A percentile compares a stretch with the other conserved stretches of the same genome.
These are phyloP conservation scores for Dalbergia cultrata DNA, from an alignment of 306 rosid species.

Conservation along the genomic window DNA sequence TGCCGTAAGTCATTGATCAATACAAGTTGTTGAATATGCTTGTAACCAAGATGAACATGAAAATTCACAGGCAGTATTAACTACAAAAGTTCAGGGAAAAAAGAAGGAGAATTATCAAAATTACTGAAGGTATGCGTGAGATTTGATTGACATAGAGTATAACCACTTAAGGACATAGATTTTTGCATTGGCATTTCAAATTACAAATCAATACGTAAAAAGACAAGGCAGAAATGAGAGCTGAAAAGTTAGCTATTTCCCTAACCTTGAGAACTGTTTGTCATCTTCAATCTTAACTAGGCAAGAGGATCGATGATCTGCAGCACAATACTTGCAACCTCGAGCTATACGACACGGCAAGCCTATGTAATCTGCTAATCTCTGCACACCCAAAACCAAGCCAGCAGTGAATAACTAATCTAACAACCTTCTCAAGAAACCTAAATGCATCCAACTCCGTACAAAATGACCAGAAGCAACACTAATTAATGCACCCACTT, in stretches of 20 bases:
- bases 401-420: background rate
- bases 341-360: slow-evolving; percentile 98
- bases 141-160: background rate
- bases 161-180: background rate
- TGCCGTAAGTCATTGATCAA: slow-evolving; percentile 9
- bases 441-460: slow-evolving; percentile 16
- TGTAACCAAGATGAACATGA: slow-evolving; percentile 21
- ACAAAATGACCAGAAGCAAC: slow-evolving; percentile 17
- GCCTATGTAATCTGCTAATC: slow-evolving; percentile 94
- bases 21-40: slow-evolving; percentile 42
- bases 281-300: slow-evolving; percentile 84
- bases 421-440: slow-evolving; percentile 24
- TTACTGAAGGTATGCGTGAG: slow-evolving; percentile 47
- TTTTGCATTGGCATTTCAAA: slow-evolving; percentile 13
- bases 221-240: slow-evolving; percentile 6
- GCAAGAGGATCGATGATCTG: slow-evolving; percentile 97
- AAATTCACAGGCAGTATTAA: slow-evolving; percentile 7
- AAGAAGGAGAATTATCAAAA: background rate
- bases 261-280: slow-evolving; percentile 73
- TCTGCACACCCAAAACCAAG: slow-evolving; percentile 63
- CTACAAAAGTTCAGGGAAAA: background rate
- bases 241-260: slow-evolving; percentile 23
- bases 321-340: slow-evolving; percentile 93
- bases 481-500: slow-evolving; percentile 25
- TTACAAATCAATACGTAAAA: slow-evolving; percentile 10